Evolutionary conservation across 495 filamentous ascomycete genomes (phyloP), one percentile per base, ranked within the genome.

Genomic region (Penicilliopsis zonata): DNA sequence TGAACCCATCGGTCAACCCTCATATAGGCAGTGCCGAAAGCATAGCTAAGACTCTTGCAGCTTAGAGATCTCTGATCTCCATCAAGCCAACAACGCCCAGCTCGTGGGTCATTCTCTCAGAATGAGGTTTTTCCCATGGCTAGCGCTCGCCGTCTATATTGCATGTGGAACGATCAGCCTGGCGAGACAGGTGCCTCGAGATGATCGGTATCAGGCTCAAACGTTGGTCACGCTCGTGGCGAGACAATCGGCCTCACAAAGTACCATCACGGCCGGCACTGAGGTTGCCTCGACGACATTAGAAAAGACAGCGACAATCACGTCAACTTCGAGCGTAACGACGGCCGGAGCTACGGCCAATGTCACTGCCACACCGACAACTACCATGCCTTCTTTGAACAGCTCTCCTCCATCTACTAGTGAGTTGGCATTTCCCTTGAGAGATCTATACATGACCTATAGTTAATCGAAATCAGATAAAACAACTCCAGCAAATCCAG

Each of bases 401-500:
- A 37, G 42, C 3, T 42, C 47, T 3, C 12, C 30, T 4, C 23
- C 42, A 4, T 41, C 34, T 6, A 28, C 41, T 3, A 35, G 44
- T 36, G 22, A 46, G 35, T 42, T 34, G 1, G 36, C 42, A 1
- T 33, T 47, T 13, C 41, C 42, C 18, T 48, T 25, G 40, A 47
- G 13, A 38, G 36, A 21, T 21, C 44, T 14, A 36, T n/a, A n/a
- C n/a, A n/a, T n/a, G 28, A 5, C 13, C 21, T 25, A 23, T 20
- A 18, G 5, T 3, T 28, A 12, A 34, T 16, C 13, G 10, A 36
- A 18, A 26, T 4, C 10, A 19, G 46, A 53, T 37, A 37, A 19
- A 18, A 38, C 28, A 7, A 48, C 46, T 12, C 30, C 46, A 27
- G 38, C 37, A 5, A 46, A 50, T 13, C 36, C 44, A 0, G 49